Conservation (phyloP, 2,329 filamentous ascomycete species). For the Fusarium duplospermum region DNA sequence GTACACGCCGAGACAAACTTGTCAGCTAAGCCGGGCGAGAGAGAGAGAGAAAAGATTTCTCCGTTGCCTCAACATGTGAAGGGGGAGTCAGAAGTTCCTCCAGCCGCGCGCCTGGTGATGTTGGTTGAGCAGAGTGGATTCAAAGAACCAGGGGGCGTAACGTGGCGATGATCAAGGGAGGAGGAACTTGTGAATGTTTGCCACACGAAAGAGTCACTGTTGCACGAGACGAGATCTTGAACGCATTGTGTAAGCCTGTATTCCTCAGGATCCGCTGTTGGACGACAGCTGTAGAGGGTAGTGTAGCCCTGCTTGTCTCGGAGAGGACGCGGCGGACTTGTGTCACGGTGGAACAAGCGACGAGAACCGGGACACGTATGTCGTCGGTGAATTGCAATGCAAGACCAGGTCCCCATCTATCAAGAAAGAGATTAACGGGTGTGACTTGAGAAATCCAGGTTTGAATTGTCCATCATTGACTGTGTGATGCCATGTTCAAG, state of each 20-base stretch:
- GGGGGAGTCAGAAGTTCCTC: not conserved
- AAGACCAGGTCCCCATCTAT: not conserved
- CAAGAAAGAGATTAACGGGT: not conserved
- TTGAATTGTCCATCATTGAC: not conserved
- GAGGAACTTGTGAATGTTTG: not conserved
- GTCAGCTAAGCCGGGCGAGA: constrained; percentile 7
- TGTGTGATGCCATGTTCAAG: not conserved
- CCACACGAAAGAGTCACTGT: not conserved
- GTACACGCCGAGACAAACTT: not conserved
- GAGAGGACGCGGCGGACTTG: not conserved
- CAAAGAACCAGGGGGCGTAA: not conserved
- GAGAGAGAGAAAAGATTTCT: not conserved
- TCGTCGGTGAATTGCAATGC: not conserved
- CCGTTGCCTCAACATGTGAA: not conserved
- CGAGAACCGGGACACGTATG: not conserved
- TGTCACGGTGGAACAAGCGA: not conserved
- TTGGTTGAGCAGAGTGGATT: not conserved
- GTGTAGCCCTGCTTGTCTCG: not conserved
- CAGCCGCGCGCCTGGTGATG: constrained; percentile 8
- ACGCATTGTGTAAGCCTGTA: not conserved
- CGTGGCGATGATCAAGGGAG: not conserved
- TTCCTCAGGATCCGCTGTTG: not conserved
- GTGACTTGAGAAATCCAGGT: not conserved
- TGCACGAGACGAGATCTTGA: constrained; percentile 1
- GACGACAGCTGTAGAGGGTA: not conserved